A percentile compares a stretch with the other conserved stretches of the same genome.
Conservation (phyloP, 441 rosid species). For the Populus hybrid region DNA sequence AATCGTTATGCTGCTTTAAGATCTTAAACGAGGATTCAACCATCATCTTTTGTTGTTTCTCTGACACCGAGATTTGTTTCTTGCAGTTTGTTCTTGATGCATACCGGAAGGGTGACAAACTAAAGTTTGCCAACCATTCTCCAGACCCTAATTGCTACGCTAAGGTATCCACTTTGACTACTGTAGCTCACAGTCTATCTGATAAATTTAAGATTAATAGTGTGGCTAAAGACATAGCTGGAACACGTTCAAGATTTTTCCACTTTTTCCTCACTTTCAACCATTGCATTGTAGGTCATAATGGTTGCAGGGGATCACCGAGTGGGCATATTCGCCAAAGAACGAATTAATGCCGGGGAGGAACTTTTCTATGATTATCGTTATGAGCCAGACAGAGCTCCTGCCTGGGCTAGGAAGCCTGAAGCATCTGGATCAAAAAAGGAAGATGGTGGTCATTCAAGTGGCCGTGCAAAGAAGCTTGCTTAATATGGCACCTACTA, state of each 20-base stretch:
- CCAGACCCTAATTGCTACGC: constrained; percentile 34
- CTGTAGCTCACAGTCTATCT: not conserved
- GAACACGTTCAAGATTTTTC: not conserved
- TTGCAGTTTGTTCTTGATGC: no score
- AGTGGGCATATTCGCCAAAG: constrained; percentile 96
- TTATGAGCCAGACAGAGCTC: constrained; percentile 94
- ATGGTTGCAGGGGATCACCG: constrained; percentile 86
- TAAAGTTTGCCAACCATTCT: constrained; percentile 95
- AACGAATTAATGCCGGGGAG: constrained; percentile 84
- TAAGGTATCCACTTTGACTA: constrained; percentile 52
- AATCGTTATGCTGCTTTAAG: no score
- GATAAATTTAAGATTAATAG: not conserved
- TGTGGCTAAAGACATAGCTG: not conserved
- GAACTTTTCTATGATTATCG: constrained; percentile 95
- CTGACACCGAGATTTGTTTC: no score
- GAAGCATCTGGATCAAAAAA: constrained; percentile 84
- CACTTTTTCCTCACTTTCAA: not conserved
- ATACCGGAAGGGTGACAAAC: constrained; percentile 93
- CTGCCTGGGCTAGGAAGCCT: constrained; percentile 98
- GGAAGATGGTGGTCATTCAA: constrained; percentile 76
- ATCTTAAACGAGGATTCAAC: no score
- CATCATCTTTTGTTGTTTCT: no score
- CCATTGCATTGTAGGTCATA: constrained; percentile 59
- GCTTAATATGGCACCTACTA: constrained; percentile 49
- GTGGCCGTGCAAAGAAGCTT: constrained; percentile 94